Conservation (phyloP, 2,329 filamentous ascomycete genomes). For the Ilyonectria robusta region DNA sequence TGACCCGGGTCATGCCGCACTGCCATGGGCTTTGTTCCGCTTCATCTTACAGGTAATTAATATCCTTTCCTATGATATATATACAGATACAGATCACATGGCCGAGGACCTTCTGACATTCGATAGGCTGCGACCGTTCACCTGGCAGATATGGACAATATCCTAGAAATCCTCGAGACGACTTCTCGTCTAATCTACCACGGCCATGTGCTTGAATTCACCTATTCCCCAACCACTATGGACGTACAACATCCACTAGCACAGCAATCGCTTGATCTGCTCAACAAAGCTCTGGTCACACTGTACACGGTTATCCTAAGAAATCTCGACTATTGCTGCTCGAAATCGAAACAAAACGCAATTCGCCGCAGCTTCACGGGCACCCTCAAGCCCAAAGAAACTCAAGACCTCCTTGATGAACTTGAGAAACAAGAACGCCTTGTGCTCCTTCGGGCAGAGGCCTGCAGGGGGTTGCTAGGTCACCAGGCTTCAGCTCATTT, state of each 20-base stretch:
- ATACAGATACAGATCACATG: no score
- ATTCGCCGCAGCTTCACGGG: not conserved
- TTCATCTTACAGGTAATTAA: not conserved
- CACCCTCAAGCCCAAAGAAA: not conserved
- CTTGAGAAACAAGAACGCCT: not conserved
- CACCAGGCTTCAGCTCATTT: no score
- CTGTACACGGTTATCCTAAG: not conserved
- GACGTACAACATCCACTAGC: not conserved
- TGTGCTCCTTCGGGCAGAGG: no score
- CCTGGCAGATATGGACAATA: not conserved
- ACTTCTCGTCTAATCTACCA: not conserved
- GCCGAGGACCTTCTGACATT: not conserved
- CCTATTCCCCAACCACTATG: not conserved
- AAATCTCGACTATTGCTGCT: not conserved
- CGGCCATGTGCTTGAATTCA: not conserved
- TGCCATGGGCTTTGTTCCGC: slow-evolving; percentile 11
- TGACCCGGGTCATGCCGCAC: slow-evolving; percentile 19
- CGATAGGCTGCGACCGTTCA: not conserved
- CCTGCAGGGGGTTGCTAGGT: no score
- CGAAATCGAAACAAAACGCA: not conserved
- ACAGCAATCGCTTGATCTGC: not conserved
- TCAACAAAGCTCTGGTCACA: not conserved
- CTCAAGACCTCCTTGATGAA: not conserved
- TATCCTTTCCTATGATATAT: not conserved
- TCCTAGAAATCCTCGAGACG: not conserved